phyloP scores from a whole-genome alignment of 2,329 filamentous ascomycete genomes.

The Ascochyta rabiei region DNA sequence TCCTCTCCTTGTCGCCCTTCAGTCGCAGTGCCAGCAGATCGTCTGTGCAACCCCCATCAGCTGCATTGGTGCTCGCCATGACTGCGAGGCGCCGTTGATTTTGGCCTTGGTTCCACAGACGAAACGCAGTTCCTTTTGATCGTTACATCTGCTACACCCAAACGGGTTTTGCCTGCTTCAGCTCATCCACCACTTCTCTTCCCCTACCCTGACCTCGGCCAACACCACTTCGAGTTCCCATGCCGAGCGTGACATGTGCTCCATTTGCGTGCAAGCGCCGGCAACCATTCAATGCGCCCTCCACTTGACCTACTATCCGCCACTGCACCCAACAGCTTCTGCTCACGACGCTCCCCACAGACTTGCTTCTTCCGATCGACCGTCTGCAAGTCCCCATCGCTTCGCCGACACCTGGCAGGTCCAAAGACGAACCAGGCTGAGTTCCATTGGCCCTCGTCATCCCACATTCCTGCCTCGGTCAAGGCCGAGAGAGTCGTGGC shows the following conservation, averaged over 20 bases:
- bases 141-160: conserved; percentile 45
- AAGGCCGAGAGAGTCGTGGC: conserved; percentile 29
- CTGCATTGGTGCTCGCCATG: conserved; percentile 22
- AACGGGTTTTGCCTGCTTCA: conserved; percentile 35
- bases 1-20: conserved; percentile 1
- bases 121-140: conserved; percentile 35
- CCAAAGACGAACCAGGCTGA: neutral
- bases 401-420: neutral
- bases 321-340: conserved; percentile 5
- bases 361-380: neutral
- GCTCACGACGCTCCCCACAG: neutral
- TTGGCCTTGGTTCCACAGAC: conserved; percentile 32
- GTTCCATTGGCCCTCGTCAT: neutral
- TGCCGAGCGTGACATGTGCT: conserved; percentile 1
- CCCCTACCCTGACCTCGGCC: conserved; percentile 8
- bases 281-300: neutral
- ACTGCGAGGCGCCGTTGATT: conserved; percentile 25
- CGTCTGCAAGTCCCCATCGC: neutral
- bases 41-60: conserved; percentile 30
- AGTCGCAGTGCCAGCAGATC: conserved; percentile 17
- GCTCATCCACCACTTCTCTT: conserved; percentile 1
- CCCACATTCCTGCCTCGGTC: conserved; percentile 31
- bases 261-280: conserved; percentile 1
- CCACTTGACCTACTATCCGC: neutral
- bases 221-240: neutral